These are phyloP conservation scores for Verticillium dahliae DNA, from an alignment of 2,329 filamentous ascomycete species.

Conservation along the genomic window DNA sequence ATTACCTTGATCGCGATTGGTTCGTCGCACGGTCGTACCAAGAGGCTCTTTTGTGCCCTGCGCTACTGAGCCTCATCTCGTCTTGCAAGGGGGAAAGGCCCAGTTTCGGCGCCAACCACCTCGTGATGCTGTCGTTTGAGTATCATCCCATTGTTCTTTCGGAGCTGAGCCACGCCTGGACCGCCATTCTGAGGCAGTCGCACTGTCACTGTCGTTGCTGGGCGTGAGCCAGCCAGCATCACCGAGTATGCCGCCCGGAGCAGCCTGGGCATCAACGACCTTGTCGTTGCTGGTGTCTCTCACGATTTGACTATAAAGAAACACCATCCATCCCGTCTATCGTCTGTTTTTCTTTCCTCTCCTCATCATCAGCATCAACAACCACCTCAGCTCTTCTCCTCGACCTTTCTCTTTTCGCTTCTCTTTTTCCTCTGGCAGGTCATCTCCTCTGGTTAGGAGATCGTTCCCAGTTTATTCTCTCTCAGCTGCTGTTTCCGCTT, in stretches of 20 bases:
- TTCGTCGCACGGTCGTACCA: neutral
- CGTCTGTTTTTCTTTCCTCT: neutral
- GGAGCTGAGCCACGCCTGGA: neutral
- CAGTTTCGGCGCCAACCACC: neutral
- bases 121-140: conserved; percentile 3
- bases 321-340: neutral
- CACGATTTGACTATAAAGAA: neutral
- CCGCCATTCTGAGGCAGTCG: neutral
- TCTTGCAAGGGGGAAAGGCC: neutral
- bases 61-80: conserved; percentile 1
- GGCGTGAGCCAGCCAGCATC: neutral
- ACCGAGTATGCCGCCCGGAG: neutral
- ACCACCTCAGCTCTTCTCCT: conserved; percentile 1
- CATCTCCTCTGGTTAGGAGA: conserved; percentile 3
- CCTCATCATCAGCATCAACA: conserved; percentile 4
- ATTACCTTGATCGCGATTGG: neutral
- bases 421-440: conserved; percentile 2
- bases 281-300: neutral
- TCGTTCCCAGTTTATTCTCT: neutral
- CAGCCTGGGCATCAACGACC: neutral
- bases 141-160: neutral
- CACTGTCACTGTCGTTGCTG: neutral
- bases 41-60: neutral
- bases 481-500: neutral
- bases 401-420: conserved; percentile 1